Conservation (phyloP, 164 flowering plant genomes). For the Buxus sempervirens region DNA sequence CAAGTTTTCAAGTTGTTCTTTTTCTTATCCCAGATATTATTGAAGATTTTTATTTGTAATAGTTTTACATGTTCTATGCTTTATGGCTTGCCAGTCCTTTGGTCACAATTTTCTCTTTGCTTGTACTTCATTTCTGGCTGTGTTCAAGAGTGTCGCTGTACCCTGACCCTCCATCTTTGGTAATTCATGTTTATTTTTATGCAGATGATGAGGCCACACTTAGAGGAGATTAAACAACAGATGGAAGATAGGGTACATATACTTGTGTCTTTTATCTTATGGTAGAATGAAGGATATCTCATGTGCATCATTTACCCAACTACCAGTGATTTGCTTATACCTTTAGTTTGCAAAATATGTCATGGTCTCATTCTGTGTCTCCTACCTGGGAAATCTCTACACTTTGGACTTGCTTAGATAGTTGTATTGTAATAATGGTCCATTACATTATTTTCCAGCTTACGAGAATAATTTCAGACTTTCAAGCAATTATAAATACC, state of each 20-base stretch:
- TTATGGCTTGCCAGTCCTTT: not conserved
- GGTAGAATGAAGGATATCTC: not conserved
- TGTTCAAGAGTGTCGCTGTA: not conserved
- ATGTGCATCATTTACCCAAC: conserved; percentile 3
- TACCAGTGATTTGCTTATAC: not conserved
- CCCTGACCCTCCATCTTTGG: not conserved
- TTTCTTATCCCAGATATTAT: not conserved
- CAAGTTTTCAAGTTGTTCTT: not conserved
- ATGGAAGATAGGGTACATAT: conserved; percentile 47
- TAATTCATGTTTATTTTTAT: conserved; percentile 11
- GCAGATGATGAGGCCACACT: conserved; percentile 74
- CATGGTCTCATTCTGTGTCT: not conserved
- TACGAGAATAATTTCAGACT: too few species aligned
- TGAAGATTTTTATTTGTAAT: too few species aligned
- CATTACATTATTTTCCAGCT: too few species aligned
- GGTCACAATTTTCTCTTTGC: not conserved
- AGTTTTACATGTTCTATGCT: not conserved
- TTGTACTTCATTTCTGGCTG: not conserved
- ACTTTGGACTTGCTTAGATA: not conserved
- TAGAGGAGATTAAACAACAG: conserved; percentile 62
- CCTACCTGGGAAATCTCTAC: not conserved
- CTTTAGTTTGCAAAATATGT: not conserved
- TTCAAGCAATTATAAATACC: too few species aligned
- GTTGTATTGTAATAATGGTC: not conserved
- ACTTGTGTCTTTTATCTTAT: not conserved